Evolutionary conservation across 2,329 filamentous ascomycete genomes (phyloP).

Genomic region (Lasiodiplodia sp.): DNA sequence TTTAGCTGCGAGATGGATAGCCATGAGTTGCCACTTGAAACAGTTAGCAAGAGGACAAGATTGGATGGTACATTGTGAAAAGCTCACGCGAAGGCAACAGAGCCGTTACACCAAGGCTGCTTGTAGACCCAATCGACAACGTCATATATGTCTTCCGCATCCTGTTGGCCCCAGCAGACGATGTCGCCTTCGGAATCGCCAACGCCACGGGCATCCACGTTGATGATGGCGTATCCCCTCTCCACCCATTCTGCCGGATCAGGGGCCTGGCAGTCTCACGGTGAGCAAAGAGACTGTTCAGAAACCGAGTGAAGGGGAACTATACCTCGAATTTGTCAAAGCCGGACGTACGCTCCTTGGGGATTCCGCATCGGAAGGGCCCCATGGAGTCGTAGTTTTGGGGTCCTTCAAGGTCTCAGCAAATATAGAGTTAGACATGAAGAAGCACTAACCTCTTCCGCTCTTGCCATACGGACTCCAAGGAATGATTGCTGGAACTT

Average conservation of each 20-base stretch:
- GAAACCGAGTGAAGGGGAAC: too few relatives aligned
- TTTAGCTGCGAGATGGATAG: slow-evolving; percentile 49
- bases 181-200: slow-evolving; percentile 45
- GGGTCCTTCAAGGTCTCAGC: neutral
- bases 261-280: slow-evolving; percentile 36
- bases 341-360: slow-evolving; percentile 43
- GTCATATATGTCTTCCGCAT: slow-evolving; percentile 56
- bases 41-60: neutral
- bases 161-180: slow-evolving; percentile 36
- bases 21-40: slow-evolving; percentile 49
- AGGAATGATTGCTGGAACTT: slow-evolving; percentile 53
- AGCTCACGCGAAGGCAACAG: slow-evolving; percentile 48
- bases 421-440: fast-evolving
- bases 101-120: slow-evolving; percentile 55
- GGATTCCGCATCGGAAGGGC: slow-evolving; percentile 29
- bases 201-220: slow-evolving; percentile 42
- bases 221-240: slow-evolving; percentile 47
- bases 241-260: slow-evolving; percentile 50
- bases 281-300: neutral
- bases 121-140: slow-evolving; percentile 52
- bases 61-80: neutral
- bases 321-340: slow-evolving; percentile 52
- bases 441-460: slow-evolving; percentile 6
- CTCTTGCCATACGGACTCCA: slow-evolving; percentile 57
- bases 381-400: slow-evolving; percentile 23